Conservation (phyloP, 2,329 filamentous ascomycete genomes). For the Monosporascus sp. region DNA sequence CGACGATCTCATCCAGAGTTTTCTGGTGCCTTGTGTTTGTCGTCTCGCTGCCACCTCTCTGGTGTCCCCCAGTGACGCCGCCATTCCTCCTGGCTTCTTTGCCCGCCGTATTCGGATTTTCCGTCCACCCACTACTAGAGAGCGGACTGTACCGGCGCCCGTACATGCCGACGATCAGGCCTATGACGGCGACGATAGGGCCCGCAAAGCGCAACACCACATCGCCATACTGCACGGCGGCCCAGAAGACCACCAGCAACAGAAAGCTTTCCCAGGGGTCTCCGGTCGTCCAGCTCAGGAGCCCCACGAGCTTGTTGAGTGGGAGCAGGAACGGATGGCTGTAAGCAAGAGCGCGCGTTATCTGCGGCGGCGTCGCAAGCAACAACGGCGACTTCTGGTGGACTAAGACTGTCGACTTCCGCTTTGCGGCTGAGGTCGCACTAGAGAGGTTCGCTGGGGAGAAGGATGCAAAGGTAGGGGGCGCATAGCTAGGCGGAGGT, state of each 20-base stretch:
- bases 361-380: constrained; percentile 86
- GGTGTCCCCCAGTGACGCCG: constrained; percentile 29
- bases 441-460: constrained; percentile 73
- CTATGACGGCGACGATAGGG: constrained; percentile 73
- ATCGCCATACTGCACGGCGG: constrained; percentile 78
- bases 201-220: constrained; percentile 74
- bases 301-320: constrained; percentile 75
- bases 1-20: constrained; percentile 94
- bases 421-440: constrained; percentile 58
- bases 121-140: constrained; percentile 72
- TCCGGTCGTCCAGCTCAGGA: constrained; percentile 88
- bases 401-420: constrained; percentile 86
- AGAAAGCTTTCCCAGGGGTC: constrained; percentile 98
- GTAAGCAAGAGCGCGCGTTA: constrained; percentile 90
- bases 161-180: constrained; percentile 88
- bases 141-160: constrained; percentile 81
- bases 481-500: constrained; percentile 32
- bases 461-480: constrained; percentile 82
- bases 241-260: constrained; percentile 81
- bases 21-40: constrained; percentile 77
- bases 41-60: constrained; percentile 47
- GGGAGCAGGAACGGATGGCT: constrained; percentile 91
- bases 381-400: constrained; percentile 94
- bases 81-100: constrained; percentile 27
- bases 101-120: constrained; percentile 28